Evolutionary conservation across 768 basidiomycete species (phyloP), one percentile per base, ranked within the genome.

Genomic region (Tylopilus vinaceipallidus): DNA sequence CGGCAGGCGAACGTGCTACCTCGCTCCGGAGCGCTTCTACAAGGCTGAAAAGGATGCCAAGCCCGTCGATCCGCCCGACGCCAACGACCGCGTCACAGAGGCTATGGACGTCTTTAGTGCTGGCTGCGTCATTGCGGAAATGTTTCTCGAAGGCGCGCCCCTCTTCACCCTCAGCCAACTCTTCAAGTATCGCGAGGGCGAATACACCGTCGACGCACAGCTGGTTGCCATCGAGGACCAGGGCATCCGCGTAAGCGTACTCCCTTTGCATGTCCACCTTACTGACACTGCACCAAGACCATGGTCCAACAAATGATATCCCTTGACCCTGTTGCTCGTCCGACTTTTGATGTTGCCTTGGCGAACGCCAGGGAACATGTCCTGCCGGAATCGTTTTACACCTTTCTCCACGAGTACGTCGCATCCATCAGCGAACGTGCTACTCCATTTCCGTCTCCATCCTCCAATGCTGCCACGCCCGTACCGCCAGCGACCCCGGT

Each of bases 91-190:
- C 2, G 86, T 98, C 22, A 95, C 93, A 1, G 93, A 99, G 69
- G 79, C 88, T 4, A 99, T 99, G 97, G 97, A 99, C 65, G 88
- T 94, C 43, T 99, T 98, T 62, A 92, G 93, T 55, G 80, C 81
- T 1, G 97, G 97, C 20, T 98, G 95, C 65, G 94, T 98, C 13
- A 81, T 98, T 30, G 92, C 94, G 1, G 97, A 99, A 68, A 76
- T 99, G 54, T 98, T 97, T 73, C 75, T 94, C 51, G 97, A 99
- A 63, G 97, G 97, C 2, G 85, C 90, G 0, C 89, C 89, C 3
- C 75, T 97, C 45, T 98, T 98, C 73, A 92, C 89, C 1, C 77
- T 99, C 42, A 93, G 91, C 65, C 95, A 98, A 63, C 72, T 99
- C 48, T 98, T 91, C 78, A 93, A 94, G 67, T 99, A 95, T 61